Conservation (phyloP, 192 early-diverging fungal species). For the Coemansia sp. region DNA sequence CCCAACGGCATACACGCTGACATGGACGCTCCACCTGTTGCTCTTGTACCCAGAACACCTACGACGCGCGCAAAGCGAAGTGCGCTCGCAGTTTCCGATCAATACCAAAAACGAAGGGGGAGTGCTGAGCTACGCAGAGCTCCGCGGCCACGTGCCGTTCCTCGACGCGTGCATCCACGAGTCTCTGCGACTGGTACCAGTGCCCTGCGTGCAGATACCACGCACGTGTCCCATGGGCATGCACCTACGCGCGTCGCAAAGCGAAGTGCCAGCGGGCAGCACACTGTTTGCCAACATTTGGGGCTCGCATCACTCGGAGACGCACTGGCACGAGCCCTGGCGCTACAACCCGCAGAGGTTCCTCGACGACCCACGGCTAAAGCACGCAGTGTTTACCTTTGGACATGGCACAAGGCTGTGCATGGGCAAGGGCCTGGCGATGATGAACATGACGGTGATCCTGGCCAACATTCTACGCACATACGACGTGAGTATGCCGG, state of each 20-base stretch:
- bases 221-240: conserved; percentile 5
- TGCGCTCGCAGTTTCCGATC: conserved; percentile 7
- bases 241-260: neutral
- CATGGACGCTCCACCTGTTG: conserved; percentile 33
- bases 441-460: conserved; percentile 28
- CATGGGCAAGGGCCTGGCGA: conserved; percentile 33
- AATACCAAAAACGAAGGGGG: neutral
- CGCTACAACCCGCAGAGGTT: conserved; percentile 13
- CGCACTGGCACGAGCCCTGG: conserved; percentile 18
- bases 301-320: conserved; percentile 14
- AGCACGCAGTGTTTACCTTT: conserved; percentile 38
- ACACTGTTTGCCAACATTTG: conserved; percentile 21
- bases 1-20: conserved; percentile 31
- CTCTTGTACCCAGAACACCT: conserved; percentile 28
- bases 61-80: neutral
- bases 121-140: conserved; percentile 1
- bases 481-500: conserved; percentile 18
- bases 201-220: conserved; percentile 23
- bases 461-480: conserved; percentile 26
- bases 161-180: conserved; percentile 38
- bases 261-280: conserved; percentile 16
- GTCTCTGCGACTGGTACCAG: conserved; percentile 24
- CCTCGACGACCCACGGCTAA: conserved; percentile 3
- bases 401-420: conserved; percentile 29
- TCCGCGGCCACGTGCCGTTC: conserved; percentile 8